A percentile compares a stretch with the other conserved stretches of the same genome.
Conservation (phyloP, 805 yeast species). For the Blastobotrys mokoenaii region DNA sequence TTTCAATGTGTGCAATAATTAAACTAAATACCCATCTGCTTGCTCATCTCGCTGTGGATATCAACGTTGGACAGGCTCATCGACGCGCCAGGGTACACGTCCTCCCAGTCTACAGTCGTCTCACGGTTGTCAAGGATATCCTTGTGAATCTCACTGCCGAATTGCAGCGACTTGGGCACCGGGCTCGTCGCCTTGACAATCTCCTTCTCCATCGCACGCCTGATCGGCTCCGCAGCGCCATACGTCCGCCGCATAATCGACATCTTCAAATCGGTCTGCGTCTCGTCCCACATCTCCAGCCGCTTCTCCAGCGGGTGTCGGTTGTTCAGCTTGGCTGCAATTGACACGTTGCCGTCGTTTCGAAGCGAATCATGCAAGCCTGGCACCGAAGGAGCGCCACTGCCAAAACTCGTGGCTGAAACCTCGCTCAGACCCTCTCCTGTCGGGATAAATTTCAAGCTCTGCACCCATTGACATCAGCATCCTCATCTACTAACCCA, state of each 20-base stretch:
- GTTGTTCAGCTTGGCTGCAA: slow-evolving; percentile 35
- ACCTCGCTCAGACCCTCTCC: neutral
- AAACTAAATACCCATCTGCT: slow-evolving; percentile 33
- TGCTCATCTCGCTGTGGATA: slow-evolving; percentile 71
- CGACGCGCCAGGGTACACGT: slow-evolving; percentile 45
- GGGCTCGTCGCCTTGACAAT: slow-evolving; percentile 60
- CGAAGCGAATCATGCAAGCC: slow-evolving; percentile 44
- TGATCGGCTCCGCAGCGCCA: slow-evolving; percentile 92
- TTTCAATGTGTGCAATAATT: too few relatives aligned
- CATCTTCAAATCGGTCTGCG: slow-evolving; percentile 59
- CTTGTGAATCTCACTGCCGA: slow-evolving; percentile 56
- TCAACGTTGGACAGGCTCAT: slow-evolving; percentile 27
- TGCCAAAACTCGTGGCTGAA: slow-evolving; percentile 5
- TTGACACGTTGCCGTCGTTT: slow-evolving; percentile 47
- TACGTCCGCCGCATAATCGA: slow-evolving; percentile 75
- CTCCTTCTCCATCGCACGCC: slow-evolving; percentile 79
- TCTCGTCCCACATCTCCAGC: slow-evolving; percentile 69
- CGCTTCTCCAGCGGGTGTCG: slow-evolving; percentile 78
- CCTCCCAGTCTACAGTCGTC: slow-evolving; percentile 84
- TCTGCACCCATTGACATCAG: too few relatives aligned
- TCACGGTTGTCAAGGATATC: slow-evolving; percentile 80
- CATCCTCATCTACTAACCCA: too few relatives aligned
- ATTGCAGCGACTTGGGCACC: slow-evolving; percentile 40
- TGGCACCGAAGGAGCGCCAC: neutral
- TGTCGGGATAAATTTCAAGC: slow-evolving; percentile 5